Evolutionary conservation across 352 stramenopile species (phyloP), one percentile per base, ranked within the genome.

Genomic region (Pythium brachiatum): DNA sequence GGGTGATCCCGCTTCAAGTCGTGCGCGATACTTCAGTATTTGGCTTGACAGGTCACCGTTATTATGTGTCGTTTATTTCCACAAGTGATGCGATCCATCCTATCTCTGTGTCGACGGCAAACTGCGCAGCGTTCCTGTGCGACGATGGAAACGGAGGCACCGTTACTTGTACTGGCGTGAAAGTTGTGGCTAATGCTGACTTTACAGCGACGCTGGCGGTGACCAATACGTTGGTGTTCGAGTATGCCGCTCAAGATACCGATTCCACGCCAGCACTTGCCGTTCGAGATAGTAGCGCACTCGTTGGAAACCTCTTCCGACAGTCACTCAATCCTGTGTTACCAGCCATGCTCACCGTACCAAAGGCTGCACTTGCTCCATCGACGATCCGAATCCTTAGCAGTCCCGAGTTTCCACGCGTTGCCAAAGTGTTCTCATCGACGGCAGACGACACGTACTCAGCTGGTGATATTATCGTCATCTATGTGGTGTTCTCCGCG

Each of bases 401-500:
- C 5, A 56, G 55, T 6, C 43, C 63, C 16, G 60, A 62, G 29
- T 78, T 81, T 5, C 79, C 83, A 2, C 67, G 62, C 0, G 60
- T 92, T 2, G 44, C 59, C 13, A 57, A 54, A 0, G 79, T 94
- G 0, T 81, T 68, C 21, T 78, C 80, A 0, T 64, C 76, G 7
- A 86, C 65, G 0, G 13, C 52, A 2, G 64, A 81, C 38, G 84
- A 72, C 26, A 78, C 59, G 0, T 95, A 95, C 61, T 81, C 74
- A 20, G 70, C 66, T 15, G 83, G 85, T 21, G 83, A 93, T 44
- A 69, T 81, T 0, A 75, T 95, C 25, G 58, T 85, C 23, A 47
- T 94, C 11, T 61, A 78, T 1, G 56, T 93, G 0, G 55, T 66
- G 13, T 93, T 95, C 39, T 79, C 78, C 0, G 52, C 64, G 1